Evolutionary conservation across 441 rosid species (phyloP), one percentile per base, ranked within the genome.

Genomic region (Capsella rubella): DNA sequence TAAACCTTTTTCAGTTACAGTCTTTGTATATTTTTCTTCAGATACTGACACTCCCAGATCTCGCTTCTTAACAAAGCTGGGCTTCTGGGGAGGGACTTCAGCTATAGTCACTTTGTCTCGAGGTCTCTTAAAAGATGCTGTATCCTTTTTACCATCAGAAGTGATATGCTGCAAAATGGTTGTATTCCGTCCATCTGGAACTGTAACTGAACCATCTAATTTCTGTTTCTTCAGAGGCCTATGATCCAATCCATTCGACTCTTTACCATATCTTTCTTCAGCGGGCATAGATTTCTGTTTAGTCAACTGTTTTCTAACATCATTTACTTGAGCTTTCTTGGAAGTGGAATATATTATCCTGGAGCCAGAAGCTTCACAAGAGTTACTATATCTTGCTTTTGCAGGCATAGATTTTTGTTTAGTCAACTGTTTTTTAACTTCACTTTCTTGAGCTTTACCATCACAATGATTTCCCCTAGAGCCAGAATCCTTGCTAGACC

Each of bases 191-290:
- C 80, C 79, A 72, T 67, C 76, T 37, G 43, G 46, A 54, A 54
- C 74, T 59, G 63, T 70, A 52, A 54, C 65, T 64, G 70, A 59
- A 67, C 70, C 63, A 71, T 81, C 86, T 62, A 82, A 61, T 73
- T 83, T 88, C 32, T 67, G 82, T 80, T 77, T 86, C 83, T 91
- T 87, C 50, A 8, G 73, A 62, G 86, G 83, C 81, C 89, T 81
- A 25, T 52, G 50, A 67, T 72, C 83, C 49, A 76, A 73, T 70
- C 80, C 80, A 29, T 74, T 64, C 6, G 29, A 47, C 37, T 73
- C 85, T 66, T 61, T 75, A 12, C 43, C 28, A 66, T 69, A 45
- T 78, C 83, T 80, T 32, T 34, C 72, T 56, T 73, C 82, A 53
- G 69, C 78, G 50, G 81, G 76, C 69, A 73, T 32, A 42, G 79